Conservation (phyloP, 2,329 filamentous ascomycete genomes). For the Ramularia collo-cygni region DNA sequence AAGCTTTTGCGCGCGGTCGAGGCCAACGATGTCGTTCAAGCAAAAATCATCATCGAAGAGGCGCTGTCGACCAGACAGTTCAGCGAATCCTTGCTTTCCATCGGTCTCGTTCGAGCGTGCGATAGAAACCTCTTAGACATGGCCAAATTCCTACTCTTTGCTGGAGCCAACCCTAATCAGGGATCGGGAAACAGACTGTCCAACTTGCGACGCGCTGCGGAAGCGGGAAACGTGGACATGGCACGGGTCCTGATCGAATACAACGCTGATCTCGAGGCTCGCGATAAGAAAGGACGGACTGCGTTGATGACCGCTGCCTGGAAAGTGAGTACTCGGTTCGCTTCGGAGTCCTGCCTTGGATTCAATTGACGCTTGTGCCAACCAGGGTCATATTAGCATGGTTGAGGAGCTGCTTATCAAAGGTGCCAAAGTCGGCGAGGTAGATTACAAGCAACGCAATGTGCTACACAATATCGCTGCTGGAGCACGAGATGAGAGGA, state of each 20-base stretch:
- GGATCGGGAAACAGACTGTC: slow-evolving; percentile 14
- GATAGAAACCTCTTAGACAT: slow-evolving; percentile 30
- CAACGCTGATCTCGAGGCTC: slow-evolving; percentile 16
- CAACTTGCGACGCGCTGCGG: slow-evolving; percentile 17
- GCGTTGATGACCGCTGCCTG: slow-evolving; percentile 40
- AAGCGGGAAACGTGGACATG: slow-evolving; percentile 13
- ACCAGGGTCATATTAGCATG: slow-evolving; percentile 32
- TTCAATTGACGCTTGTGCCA: slow-evolving; percentile 9
- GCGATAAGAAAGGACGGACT: slow-evolving; percentile 41
- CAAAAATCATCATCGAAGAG: slow-evolving; percentile 28
- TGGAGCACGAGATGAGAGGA: slow-evolving; percentile 26
- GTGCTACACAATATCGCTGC: slow-evolving; percentile 39
- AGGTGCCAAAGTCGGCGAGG: slow-evolving; percentile 19
- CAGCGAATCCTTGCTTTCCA: slow-evolving; percentile 33
- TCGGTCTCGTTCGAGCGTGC: slow-evolving; percentile 36
- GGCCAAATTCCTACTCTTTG: slow-evolving; percentile 30
- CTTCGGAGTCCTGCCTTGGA: too few species aligned
- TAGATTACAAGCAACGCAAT: slow-evolving; percentile 19
- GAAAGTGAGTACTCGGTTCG: slow-evolving; percentile 11
- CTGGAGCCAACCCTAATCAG: slow-evolving; percentile 34
- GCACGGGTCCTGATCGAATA: slow-evolving; percentile 15
- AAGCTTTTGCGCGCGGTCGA: slow-evolving; percentile 36
- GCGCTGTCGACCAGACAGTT: slow-evolving; percentile 33
- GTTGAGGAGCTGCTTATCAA: slow-evolving; percentile 32
- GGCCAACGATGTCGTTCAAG: slow-evolving; percentile 30